Evolutionary conservation across 768 basidiomycete genomes (phyloP).

Genomic region (Symmetrospora coprosmae): DNA sequence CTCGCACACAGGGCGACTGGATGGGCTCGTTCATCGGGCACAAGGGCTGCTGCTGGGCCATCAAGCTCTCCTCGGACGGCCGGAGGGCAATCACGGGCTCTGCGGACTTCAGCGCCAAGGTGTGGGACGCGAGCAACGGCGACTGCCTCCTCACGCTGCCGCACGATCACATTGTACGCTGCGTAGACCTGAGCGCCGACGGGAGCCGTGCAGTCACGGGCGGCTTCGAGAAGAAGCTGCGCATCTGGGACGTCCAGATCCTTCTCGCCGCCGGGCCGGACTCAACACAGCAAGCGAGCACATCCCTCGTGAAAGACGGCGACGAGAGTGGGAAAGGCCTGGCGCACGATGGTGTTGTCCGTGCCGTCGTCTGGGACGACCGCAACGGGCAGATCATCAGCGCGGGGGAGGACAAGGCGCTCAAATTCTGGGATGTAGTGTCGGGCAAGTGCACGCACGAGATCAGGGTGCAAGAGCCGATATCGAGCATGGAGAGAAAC

Average conservation of each 20-base stretch:
- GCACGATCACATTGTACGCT: conserved; percentile 95
- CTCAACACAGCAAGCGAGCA: conserved; percentile 40
- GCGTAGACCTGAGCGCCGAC: conserved; percentile 67
- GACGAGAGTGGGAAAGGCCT: too few relatives aligned
- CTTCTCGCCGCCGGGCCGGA: conserved; percentile 38
- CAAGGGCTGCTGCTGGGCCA: conserved; percentile 39
- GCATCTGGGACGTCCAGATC: conserved; percentile 75
- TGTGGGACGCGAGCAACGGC: conserved; percentile 40
- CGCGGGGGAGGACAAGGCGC: conserved; percentile 76
- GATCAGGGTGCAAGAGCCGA: background rate
- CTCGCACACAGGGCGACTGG: conserved; percentile 94
- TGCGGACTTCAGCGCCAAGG: conserved; percentile 40
- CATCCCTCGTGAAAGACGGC: conserved; percentile 44
- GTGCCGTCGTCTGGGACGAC: conserved; percentile 85
- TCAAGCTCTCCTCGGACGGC: conserved; percentile 12
- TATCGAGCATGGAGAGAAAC: background rate
- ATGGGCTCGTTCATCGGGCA: conserved; percentile 54
- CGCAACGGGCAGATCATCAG: conserved; percentile 53
- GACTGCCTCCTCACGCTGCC: conserved; percentile 83
- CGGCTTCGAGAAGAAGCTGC: conserved; percentile 92
- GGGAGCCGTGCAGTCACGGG: conserved; percentile 65
- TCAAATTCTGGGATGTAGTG: conserved; percentile 50
- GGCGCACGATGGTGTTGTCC: conserved; percentile 76
- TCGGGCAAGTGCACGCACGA: background rate
- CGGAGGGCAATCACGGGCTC: conserved; percentile 15